phyloP scores from a whole-genome alignment of 306 rosid species.

The Inga oerstediana region DNA sequence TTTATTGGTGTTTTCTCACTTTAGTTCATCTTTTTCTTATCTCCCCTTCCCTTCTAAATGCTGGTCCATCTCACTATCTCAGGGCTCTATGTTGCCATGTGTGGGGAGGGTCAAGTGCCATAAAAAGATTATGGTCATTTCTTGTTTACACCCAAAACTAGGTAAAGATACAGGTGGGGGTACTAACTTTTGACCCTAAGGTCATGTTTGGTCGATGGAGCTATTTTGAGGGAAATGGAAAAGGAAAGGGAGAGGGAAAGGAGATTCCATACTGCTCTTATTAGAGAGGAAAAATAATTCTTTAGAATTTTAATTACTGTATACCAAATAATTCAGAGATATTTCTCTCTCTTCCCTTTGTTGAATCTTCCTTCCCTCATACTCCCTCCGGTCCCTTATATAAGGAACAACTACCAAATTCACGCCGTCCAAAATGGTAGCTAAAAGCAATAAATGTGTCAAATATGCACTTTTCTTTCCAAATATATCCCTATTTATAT shows the following conservation, averaged over 20 bases:
- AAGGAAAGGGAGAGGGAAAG: background rate
- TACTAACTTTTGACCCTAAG: background rate
- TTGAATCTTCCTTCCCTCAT: background rate
- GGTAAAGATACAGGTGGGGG: background rate
- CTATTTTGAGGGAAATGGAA: background rate
- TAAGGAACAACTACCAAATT: no score
- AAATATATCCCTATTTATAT: no score
- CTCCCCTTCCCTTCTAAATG: background rate
- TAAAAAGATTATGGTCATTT: background rate
- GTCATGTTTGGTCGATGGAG: background rate
- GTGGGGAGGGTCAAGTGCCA: background rate
- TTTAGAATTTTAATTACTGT: background rate
- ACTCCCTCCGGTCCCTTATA: background rate
- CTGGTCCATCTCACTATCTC: background rate
- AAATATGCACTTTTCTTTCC: no score
- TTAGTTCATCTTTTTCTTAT: background rate
- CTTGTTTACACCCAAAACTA: background rate
- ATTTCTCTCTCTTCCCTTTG: background rate
- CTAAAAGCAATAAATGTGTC: no score
- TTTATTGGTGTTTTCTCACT: background rate
- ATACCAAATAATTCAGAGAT: background rate
- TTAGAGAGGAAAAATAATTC: background rate
- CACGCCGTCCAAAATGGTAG: no score
- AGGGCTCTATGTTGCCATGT: background rate
- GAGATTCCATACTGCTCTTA: background rate